Conservation (phyloP, 1,139 yeast species). For the Taphrina sp. region DNA sequence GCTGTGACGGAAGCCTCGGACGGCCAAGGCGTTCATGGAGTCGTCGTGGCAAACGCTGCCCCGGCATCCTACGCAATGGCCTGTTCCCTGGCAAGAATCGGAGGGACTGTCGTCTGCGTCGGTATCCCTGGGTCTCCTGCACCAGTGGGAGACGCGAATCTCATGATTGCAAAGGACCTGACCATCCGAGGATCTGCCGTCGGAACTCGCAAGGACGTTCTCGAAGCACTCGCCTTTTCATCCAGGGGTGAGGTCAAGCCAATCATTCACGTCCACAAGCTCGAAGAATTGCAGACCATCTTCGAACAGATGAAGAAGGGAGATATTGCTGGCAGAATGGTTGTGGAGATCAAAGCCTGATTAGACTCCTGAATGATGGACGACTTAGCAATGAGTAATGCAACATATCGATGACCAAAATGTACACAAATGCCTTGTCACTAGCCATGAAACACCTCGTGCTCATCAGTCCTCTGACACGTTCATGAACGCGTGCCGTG, state of each 20-base stretch:
- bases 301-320: slow-evolving; percentile 70
- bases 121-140: slow-evolving; percentile 31
- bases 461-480: too few relatives aligned
- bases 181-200: slow-evolving; percentile 72
- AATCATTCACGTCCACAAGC: slow-evolving; percentile 65
- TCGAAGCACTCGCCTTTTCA: slow-evolving; percentile 74
- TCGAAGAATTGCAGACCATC: slow-evolving; percentile 59
- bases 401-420: too few relatives aligned
- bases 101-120: slow-evolving; percentile 33
- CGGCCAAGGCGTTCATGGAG: slow-evolving; percentile 25
- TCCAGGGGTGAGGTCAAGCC: slow-evolving; percentile 63
- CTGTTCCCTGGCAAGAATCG: slow-evolving; percentile 14
- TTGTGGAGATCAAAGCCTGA: slow-evolving; percentile 18
- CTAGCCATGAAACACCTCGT: too few relatives aligned
- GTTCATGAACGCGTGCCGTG: too few relatives aligned
- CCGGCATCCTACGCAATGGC: slow-evolving; percentile 24
- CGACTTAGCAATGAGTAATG: too few relatives aligned
- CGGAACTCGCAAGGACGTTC: slow-evolving; percentile 76
- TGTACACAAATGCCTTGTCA: too few relatives aligned
- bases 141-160: slow-evolving; percentile 25
- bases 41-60: slow-evolving; percentile 29
- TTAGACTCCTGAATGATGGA: too few relatives aligned
- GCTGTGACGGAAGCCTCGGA: slow-evolving; percentile 24
- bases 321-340: slow-evolving; percentile 61
- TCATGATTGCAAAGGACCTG: slow-evolving; percentile 63